Evolutionary conservation across 306 rosid species (phyloP).

Genomic region (Sophora flavescens): DNA sequence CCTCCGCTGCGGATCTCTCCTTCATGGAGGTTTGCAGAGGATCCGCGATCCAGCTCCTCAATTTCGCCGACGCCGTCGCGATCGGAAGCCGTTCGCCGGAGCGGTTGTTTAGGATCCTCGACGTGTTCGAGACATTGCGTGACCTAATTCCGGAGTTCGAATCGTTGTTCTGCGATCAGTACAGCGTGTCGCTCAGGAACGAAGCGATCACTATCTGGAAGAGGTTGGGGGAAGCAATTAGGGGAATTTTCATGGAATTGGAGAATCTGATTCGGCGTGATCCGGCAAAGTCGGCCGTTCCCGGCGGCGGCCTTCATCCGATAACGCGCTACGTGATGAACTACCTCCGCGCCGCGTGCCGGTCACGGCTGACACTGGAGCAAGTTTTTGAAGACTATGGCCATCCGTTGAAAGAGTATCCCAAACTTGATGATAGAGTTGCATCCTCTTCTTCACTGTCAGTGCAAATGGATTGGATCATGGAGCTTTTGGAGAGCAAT

Average conservation of each 20-base stretch:
- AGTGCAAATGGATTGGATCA: conserved; percentile 89
- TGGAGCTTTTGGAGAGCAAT: conserved; percentile 90
- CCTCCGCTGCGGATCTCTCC: conserved; percentile 78
- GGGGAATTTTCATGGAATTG: conserved; percentile 91
- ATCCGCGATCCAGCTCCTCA: conserved; percentile 78
- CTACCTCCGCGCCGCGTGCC: conserved; percentile 87
- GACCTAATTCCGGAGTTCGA: conserved; percentile 85
- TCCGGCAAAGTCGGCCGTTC: conserved; percentile 80
- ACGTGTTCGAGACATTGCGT: conserved; percentile 81
- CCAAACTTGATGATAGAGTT: conserved; percentile 65
- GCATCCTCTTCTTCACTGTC: conserved; percentile 58
- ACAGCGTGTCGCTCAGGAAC: conserved; percentile 71
- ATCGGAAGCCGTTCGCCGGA: conserved; percentile 91
- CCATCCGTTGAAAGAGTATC: conserved; percentile 54
- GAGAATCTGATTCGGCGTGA: conserved; percentile 92
- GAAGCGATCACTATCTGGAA: conserved; percentile 89
- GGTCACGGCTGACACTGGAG: conserved; percentile 76
- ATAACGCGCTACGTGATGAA: conserved; percentile 97
- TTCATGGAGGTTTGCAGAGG: conserved; percentile 96
- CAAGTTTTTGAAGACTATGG: conserved; percentile 80
- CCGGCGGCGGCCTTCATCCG: conserved; percentile 93
- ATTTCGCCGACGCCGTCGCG: conserved; percentile 84
- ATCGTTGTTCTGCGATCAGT: conserved; percentile 73
- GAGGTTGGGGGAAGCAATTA: conserved; percentile 83
- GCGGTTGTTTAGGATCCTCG: conserved; percentile 77